Percentiles rank a stretch among this genome's conserved stretches.
These are phyloP conservation scores for Asterochloris erici DNA, from an alignment of 139 green algal genomes.

Conservation along the genomic window DNA sequence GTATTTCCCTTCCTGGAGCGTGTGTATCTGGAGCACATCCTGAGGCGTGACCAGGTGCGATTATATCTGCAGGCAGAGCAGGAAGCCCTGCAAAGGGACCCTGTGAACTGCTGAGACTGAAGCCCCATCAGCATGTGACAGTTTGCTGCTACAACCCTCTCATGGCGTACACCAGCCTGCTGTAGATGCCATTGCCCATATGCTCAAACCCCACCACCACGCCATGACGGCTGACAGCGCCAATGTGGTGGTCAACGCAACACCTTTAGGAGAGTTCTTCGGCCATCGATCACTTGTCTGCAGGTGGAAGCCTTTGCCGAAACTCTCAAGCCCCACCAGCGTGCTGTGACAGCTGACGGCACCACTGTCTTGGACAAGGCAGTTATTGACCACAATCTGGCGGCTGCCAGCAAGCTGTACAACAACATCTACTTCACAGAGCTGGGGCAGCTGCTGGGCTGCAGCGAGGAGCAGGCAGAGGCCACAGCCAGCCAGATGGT, in stretches of 20 bases:
- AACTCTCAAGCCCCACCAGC: constrained; percentile 81
- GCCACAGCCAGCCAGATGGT: constrained; percentile 81
- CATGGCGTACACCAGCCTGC: too few relatives aligned
- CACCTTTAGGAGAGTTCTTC: too few relatives aligned
- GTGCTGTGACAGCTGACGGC: constrained; percentile 69
- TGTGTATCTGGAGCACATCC: constrained; percentile 94
- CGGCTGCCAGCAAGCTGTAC: constrained; percentile 85
- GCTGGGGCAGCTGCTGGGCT: constrained; percentile 83
- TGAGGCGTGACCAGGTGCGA: constrained; percentile 63
- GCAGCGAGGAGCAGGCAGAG: constrained; percentile 74
- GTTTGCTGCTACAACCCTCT: too few relatives aligned
- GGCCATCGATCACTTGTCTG: neutral
- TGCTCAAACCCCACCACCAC: too few relatives aligned
- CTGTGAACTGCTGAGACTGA: too few relatives aligned
- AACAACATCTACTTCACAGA: constrained; percentile 85
- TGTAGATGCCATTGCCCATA: too few relatives aligned
- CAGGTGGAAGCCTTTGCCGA: constrained; percentile 84
- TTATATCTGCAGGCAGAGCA: too few relatives aligned
- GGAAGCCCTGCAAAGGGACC: too few relatives aligned
- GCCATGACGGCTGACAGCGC: too few relatives aligned
- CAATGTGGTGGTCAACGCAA: too few relatives aligned
- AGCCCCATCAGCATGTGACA: too few relatives aligned
- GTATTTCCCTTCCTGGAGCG: constrained; percentile 91
- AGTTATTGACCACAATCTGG: constrained; percentile 95
- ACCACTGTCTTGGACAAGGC: constrained; percentile 84